Base-by-base conservation (phyloP, 805 yeast genomes). In the Monosporozyma unispora region DNA sequence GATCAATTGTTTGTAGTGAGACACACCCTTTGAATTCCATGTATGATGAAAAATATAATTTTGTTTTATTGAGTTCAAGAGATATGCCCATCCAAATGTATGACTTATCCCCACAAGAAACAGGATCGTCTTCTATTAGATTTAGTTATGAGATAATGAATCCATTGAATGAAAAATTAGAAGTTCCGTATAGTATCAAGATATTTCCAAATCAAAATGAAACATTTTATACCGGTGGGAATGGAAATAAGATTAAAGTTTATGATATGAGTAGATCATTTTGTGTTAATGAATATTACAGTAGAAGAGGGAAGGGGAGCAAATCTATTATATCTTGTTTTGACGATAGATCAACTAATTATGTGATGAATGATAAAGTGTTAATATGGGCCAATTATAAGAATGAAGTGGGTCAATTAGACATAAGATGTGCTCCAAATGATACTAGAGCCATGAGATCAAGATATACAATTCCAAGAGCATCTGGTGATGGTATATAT, bases 41-140 rank as follows among this genome's bases (percentile, higher is more conserved):
- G n/a, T 70, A 63, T 51, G 54, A 54, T 38, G 61, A 54, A 4
- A 21, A 21, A 6, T 46, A 54, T 41, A 66, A 68, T 22, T 52
- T 51, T 14, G 50, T 66, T 1, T 47, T 72, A 2, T 46, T 67
- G 0, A 62, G 69, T 0, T 61, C 63, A 2, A 57, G 61, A 41
- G 62, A 69, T 21, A 29, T 68, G 7, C 77, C 77, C 0, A 47
- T 73, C 29, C 71, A 66, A 47, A 47, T 72, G 29, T 50, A 54
- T 40, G 51, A 59, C 5, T 43, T 64, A 19, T 61, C 54, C 19
- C 22, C 48, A 1, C 4, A 42, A 3, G 7, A 35, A 6, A 16
- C 4, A 18, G 9, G 12, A 8, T 6, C 21, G 11, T 18, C 39
- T 18, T 18, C 6, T 35, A 18, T 21, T 10, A 19, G 42, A 8